These are phyloP conservation scores for Cylindrodendrum hubeiense DNA, from an alignment of 2,329 filamentous ascomycete genomes.

Conservation along the genomic window DNA sequence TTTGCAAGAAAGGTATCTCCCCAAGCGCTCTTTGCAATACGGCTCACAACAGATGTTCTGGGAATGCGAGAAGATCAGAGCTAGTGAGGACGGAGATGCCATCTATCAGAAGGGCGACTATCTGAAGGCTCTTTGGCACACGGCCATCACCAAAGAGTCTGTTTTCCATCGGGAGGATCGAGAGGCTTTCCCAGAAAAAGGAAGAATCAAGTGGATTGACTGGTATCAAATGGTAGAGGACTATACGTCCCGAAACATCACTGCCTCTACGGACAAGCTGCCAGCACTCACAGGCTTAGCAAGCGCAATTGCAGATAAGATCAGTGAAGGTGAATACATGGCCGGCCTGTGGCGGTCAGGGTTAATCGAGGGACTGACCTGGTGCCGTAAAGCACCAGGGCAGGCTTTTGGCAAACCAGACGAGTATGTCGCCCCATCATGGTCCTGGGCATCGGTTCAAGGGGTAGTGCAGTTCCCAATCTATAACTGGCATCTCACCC, in stretches of 20 bases:
- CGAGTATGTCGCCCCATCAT: slow-evolving; percentile 15
- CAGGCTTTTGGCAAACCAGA: background rate
- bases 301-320: slow-evolving; percentile 1
- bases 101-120: background rate
- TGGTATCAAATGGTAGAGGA: slow-evolving; percentile 13
- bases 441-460: slow-evolving; percentile 22
- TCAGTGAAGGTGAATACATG: background rate
- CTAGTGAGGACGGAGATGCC: slow-evolving; percentile 3
- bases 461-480: slow-evolving; percentile 2
- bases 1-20: slow-evolving; percentile 14
- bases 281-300: slow-evolving; percentile 18
- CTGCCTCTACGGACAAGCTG: background rate
- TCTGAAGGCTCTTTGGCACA: background rate
- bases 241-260: slow-evolving; percentile 15
- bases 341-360: slow-evolving; percentile 17
- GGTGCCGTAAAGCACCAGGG: slow-evolving; percentile 6
- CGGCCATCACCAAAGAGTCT: background rate
- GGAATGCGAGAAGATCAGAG: slow-evolving; percentile 14
- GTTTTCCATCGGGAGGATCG: background rate
- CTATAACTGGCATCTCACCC: background rate
- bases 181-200: background rate
- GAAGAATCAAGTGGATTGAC: background rate
- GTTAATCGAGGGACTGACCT: slow-evolving; percentile 8
- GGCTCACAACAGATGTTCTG: slow-evolving; percentile 16
- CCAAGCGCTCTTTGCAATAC: slow-evolving; percentile 14